Evolutionary conservation across 352 stramenopile species (phyloP).

Genomic region (Blastocystis sp.): DNA sequence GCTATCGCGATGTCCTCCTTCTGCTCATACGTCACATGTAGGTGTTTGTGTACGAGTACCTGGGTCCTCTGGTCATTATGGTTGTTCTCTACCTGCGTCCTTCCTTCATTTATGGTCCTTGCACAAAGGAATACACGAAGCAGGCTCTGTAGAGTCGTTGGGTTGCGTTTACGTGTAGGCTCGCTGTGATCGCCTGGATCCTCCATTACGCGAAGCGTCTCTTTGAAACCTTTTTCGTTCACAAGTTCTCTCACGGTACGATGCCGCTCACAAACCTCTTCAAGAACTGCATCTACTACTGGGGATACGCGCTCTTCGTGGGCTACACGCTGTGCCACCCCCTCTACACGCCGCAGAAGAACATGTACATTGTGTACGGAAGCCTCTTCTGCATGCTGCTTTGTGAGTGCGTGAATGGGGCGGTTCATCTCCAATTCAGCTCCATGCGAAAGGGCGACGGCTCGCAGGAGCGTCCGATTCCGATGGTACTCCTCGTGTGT

Average conservation of each 20-base stretch:
- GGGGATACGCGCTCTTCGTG: conserved; percentile 83
- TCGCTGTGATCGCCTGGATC: conserved; percentile 80
- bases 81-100: conserved; percentile 82
- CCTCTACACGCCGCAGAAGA: conserved; percentile 77
- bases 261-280: conserved; percentile 87
- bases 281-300: conserved; percentile 89
- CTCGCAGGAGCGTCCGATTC: conserved; percentile 79
- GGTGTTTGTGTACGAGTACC: conserved; percentile 86
- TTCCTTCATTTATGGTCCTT: conserved; percentile 81
- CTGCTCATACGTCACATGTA: background rate
- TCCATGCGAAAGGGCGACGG: conserved; percentile 82
- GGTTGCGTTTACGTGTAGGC: background rate
- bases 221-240: conserved; percentile 86
- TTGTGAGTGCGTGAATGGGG: conserved; percentile 84
- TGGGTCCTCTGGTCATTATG: conserved; percentile 84
- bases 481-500: conserved; percentile 12
- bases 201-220: conserved; percentile 86
- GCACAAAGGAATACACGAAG: conserved; percentile 76
- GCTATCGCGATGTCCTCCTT: conserved; percentile 79
- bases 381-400: conserved; percentile 75
- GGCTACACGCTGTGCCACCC: conserved; percentile 85
- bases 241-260: conserved; percentile 84
- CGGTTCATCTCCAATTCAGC: conserved; percentile 84
- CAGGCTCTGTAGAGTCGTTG: conserved; percentile 75
- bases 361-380: conserved; percentile 31